A percentile compares a stretch with the other conserved stretches of the same genome.
These are phyloP conservation scores for Calonectria leucothoes DNA, from an alignment of 2,329 filamentous ascomycete genomes.

Conservation along the genomic window DNA sequence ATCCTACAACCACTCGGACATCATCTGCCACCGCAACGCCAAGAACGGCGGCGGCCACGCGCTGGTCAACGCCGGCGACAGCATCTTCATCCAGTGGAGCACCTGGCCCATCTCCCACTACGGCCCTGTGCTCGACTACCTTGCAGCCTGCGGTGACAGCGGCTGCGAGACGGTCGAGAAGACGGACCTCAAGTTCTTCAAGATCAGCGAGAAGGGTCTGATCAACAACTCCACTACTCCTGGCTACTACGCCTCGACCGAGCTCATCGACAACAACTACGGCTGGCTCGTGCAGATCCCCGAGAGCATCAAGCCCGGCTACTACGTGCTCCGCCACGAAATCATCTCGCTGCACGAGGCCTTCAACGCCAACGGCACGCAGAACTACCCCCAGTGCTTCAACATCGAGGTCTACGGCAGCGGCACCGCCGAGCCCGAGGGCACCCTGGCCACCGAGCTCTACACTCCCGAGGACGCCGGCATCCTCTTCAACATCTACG, in stretches of 20 bases:
- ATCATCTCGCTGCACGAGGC: constrained; percentile 62
- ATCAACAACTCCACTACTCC: constrained; percentile 56
- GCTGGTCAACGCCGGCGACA: constrained; percentile 53
- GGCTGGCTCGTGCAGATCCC: constrained; percentile 51
- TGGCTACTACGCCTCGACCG: constrained; percentile 48
- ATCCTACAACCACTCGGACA: constrained; percentile 53
- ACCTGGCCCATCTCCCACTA: constrained; percentile 57
- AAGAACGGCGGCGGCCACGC: constrained; percentile 53
- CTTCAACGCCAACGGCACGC: constrained; percentile 57
- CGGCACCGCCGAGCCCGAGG: constrained; percentile 48
- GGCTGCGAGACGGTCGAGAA: constrained; percentile 68
- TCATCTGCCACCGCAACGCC: constrained; percentile 59
- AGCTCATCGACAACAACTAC: constrained; percentile 56
- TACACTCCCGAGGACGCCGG: constrained; percentile 45
- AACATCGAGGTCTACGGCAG: constrained; percentile 60
- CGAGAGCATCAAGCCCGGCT: constrained; percentile 48
- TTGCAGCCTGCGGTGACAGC: constrained; percentile 66
- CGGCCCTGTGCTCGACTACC: constrained; percentile 72
- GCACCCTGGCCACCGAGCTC: constrained; percentile 47
- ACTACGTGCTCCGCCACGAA: constrained; percentile 64
- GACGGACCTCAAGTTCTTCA: constrained; percentile 69
- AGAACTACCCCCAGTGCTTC: constrained; percentile 65
- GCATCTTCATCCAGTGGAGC: constrained; percentile 55
- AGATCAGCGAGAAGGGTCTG: constrained; percentile 70
- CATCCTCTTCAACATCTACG: constrained; percentile 50